Conservation (phyloP, 2,329 filamentous ascomycete genomes). For the Talaromyces verruculosus region DNA sequence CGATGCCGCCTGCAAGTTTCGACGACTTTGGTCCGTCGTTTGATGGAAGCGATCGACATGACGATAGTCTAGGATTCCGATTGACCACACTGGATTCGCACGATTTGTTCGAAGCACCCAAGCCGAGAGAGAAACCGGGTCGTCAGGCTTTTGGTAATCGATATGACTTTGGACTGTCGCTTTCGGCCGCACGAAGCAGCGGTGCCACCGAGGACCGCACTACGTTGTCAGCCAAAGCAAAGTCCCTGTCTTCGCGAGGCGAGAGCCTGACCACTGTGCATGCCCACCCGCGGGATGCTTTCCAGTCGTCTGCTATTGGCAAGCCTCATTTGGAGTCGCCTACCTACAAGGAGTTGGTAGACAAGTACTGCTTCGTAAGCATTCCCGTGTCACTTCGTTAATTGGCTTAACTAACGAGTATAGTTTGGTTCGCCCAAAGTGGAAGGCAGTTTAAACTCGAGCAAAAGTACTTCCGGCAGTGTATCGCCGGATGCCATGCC, state of each 20-base stretch:
- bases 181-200: conserved; percentile 74
- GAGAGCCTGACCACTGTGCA: conserved; percentile 23
- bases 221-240: conserved; percentile 58
- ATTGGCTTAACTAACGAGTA: neutral
- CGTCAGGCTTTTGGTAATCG: conserved; percentile 83
- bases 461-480: conserved; percentile 21
- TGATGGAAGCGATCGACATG: conserved; percentile 60
- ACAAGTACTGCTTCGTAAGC: conserved; percentile 99
- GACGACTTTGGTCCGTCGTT: conserved; percentile 70
- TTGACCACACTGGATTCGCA: conserved; percentile 69
- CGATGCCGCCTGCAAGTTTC: conserved; percentile 53
- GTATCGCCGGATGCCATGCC: conserved; percentile 5
- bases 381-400: conserved; percentile 26
- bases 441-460: conserved; percentile 4
- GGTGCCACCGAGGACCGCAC: conserved; percentile 60
- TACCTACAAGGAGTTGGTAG: conserved; percentile 93
- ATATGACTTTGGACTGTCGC: conserved; percentile 93
- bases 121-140: conserved; percentile 49
- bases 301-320: conserved; percentile 53
- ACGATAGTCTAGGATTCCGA: conserved; percentile 67
- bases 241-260: conserved; percentile 32
- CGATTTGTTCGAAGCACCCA: conserved; percentile 60
- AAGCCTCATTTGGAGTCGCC: conserved; percentile 76
- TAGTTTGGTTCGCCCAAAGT: conserved; percentile 54
- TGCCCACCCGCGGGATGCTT: conserved; percentile 29